Percentiles rank a stretch among this genome's conserved stretches.
phyloP scores from a whole-genome alignment of 2,329 filamentous ascomycete genomes.

The Fusarium sp. region DNA sequence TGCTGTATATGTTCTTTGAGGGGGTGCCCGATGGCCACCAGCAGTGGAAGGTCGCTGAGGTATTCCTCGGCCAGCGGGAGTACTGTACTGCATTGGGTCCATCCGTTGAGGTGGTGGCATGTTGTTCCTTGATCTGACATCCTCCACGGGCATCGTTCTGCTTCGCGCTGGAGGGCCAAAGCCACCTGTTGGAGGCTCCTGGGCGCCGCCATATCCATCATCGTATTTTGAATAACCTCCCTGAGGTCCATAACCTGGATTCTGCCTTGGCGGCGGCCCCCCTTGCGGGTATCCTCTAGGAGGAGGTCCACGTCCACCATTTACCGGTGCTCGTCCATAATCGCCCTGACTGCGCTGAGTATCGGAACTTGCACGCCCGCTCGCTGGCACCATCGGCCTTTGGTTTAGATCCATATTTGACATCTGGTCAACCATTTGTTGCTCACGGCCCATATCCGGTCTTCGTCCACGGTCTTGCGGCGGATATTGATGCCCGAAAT shows the following conservation, averaged over 20 bases:
- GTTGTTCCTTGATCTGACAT: conserved; percentile 59
- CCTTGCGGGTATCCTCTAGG: conserved; percentile 55
- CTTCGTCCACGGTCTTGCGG: conserved; percentile 43
- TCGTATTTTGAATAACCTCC: conserved; percentile 50
- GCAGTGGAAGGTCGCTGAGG: conserved; percentile 71
- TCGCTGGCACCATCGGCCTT: conserved; percentile 40
- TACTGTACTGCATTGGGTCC: conserved; percentile 64
- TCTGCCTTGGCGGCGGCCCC: conserved; percentile 50
- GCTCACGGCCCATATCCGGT: conserved; percentile 47
- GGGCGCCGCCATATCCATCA: conserved; percentile 48
- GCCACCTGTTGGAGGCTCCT: conserved; percentile 55
- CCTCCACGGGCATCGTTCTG: conserved; percentile 72
- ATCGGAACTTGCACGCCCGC: conserved; percentile 47
- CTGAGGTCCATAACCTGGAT: conserved; percentile 38
- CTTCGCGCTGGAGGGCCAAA: conserved; percentile 70
- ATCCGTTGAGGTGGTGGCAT: conserved; percentile 55
- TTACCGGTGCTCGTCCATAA: conserved; percentile 48
- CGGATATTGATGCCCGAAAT: conserved; percentile 45
- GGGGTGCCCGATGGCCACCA: conserved; percentile 65
- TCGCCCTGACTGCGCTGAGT: conserved; percentile 48
- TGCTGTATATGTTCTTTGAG: conserved; percentile 66
- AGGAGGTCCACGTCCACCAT: conserved; percentile 47
- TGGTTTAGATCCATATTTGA: conserved; percentile 56
- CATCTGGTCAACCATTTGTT: conserved; percentile 55
- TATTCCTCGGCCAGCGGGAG: conserved; percentile 60